Base-by-base conservation (phyloP, 345 rosid genomes). In the Gossypium stocksii region DNA sequence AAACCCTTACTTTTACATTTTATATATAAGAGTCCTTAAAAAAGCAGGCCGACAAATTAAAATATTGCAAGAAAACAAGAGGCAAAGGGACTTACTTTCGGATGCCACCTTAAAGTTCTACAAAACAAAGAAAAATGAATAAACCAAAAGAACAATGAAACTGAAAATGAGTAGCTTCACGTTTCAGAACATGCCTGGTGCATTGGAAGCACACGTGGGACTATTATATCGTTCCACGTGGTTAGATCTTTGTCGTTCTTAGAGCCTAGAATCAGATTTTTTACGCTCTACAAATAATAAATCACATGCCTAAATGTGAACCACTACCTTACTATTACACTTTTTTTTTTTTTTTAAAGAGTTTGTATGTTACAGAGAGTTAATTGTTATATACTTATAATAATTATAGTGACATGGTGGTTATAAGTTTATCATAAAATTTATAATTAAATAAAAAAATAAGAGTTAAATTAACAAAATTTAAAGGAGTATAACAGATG, bases 21-120 rank as follows among this genome's bases (percentile, higher is more conserved):
- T 2, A 53, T 53, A 53, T n/a, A 12, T 34, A 34, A 34, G 41
- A 22, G 22, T 48, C n/a, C 43, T 6, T 68, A 9, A 9, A 23
- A 29, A 27, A 45, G 13, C 60, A 9, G 23, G 23, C 16, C 73
- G n/a, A 27, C 2, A 10, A 52, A 70, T 52, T 29, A 10, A 52
- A 29, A 29, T 27, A 69, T 27, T 1, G 45, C 23, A 16, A 69
- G 57, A 51, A 27, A 51, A 68, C 72, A 69, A 52, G 4, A 15
- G 16, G 7, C 7, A 5, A 49, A 69, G 27, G 16, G 23, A 34
- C 10, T 51, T 3, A 12, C 12, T 49, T 66, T 46, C 1, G 56
- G 41, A 7, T 68, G 72, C 72, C 72, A 15, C 72, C 58, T 22
- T 68, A 68, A 49, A 25, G 58, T 48, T 16, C 2, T 49, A 25